Conservation (phyloP, 2,329 filamentous ascomycete species). For the Orbilia ellipsospora region DNA sequence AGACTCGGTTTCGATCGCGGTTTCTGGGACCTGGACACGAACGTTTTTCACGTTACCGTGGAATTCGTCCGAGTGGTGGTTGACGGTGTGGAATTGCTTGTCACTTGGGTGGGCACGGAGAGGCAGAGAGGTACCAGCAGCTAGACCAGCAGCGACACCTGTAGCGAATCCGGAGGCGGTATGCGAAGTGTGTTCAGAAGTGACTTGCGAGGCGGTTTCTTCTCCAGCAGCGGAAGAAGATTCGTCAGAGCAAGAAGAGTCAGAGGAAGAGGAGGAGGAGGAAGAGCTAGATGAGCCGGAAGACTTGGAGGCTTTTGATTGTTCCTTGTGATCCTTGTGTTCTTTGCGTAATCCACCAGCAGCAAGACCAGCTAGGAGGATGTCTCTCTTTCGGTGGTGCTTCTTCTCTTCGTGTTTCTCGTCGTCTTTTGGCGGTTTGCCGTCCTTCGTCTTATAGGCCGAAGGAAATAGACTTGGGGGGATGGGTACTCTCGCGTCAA, state of each 20-base stretch:
- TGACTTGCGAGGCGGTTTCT: slow-evolving; percentile 54
- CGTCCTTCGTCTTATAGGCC: slow-evolving; percentile 77
- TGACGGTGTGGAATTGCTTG: slow-evolving; percentile 54
- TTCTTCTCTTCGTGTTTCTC: slow-evolving; percentile 68
- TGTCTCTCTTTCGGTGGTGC: slow-evolving; percentile 90
- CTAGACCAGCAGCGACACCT: slow-evolving; percentile 45
- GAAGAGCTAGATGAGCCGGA: slow-evolving; percentile 11
- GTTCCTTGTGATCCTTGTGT: slow-evolving; percentile 62
- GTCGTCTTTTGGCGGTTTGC: slow-evolving; percentile 71
- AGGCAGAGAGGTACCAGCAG: slow-evolving; percentile 40
- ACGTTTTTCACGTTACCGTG: slow-evolving; percentile 59
- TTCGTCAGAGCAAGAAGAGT: slow-evolving; percentile 55
- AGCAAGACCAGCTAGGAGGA: slow-evolving; percentile 70
- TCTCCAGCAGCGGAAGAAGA: slow-evolving; percentile 52
- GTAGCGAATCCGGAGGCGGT: slow-evolving; percentile 29
- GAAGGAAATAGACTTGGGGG: slow-evolving; percentile 99
- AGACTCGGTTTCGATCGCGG: slow-evolving; percentile 49
- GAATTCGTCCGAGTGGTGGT: slow-evolving; percentile 54
- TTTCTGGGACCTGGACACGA: slow-evolving; percentile 57
- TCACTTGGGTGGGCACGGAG: slow-evolving; percentile 46
- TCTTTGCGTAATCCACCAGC: slow-evolving; percentile 64
- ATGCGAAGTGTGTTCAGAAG: slow-evolving; percentile 56
- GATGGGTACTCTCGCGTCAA: slow-evolving; percentile 99
- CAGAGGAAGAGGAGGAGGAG: slow-evolving; percentile 41
- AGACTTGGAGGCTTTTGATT: slow-evolving; percentile 31